Evolutionary conservation across 2,329 filamentous ascomycete genomes (phyloP).

Genomic region (Fusarium phyllophilum): DNA sequence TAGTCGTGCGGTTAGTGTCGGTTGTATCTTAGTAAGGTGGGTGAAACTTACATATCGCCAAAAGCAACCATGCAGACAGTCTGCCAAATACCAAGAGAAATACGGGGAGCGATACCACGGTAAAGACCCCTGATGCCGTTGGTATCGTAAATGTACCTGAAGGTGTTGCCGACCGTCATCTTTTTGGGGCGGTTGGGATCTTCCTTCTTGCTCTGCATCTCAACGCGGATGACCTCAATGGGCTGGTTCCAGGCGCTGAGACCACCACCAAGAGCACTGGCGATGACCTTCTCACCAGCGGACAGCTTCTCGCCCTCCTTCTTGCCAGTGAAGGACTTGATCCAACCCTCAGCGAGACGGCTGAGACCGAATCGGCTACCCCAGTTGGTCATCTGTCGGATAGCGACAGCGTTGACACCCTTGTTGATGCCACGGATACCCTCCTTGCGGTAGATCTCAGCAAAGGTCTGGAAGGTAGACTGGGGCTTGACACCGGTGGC

Average conservation of each 20-base stretch:
- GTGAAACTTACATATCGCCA: slow-evolving; percentile 86
- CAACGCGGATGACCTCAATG: slow-evolving; percentile 98
- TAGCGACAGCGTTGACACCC: slow-evolving; percentile 98
- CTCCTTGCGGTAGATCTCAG: slow-evolving; percentile 95
- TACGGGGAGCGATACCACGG: slow-evolving; percentile 92
- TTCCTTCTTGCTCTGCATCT: slow-evolving; percentile 99
- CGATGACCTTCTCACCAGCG: slow-evolving; percentile 87
- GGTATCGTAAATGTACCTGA: slow-evolving; percentile 86
- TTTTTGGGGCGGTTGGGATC: slow-evolving; percentile 99
- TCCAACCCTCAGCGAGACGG: slow-evolving; percentile 88
- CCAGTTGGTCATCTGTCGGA: slow-evolving; percentile 99
- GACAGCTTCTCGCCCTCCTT: slow-evolving; percentile 80
- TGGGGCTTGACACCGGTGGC: slow-evolving; percentile 83
- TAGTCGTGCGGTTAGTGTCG: slow-evolving; percentile 37
- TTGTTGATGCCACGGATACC: slow-evolving; percentile 97
- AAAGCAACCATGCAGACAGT: slow-evolving; percentile 99
- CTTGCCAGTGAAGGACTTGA: slow-evolving; percentile 83
- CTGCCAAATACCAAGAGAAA: slow-evolving; percentile 97
- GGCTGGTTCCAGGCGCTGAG: slow-evolving; percentile 99
- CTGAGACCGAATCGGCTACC: slow-evolving; percentile 94
- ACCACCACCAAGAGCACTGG: slow-evolving; percentile 89
- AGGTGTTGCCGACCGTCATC: slow-evolving; percentile 91
- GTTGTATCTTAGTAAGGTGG: not conserved
- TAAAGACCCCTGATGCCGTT: slow-evolving; percentile 95
- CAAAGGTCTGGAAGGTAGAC: slow-evolving; percentile 95